Conservation (phyloP, 371 early-diverging fungal species). For the Mucor sp. region DNA sequence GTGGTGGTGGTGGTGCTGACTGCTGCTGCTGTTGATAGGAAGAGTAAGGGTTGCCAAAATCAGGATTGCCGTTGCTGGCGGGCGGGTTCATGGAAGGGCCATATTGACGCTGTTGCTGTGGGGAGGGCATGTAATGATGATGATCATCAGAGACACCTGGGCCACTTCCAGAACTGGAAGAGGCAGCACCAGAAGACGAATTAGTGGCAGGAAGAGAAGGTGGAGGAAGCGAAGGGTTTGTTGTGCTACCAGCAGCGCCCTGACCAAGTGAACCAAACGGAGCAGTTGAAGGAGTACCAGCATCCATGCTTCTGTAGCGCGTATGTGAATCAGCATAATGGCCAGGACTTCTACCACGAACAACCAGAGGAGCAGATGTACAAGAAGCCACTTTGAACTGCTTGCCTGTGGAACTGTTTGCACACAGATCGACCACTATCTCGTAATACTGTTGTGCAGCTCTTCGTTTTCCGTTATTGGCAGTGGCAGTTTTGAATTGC, state of each 20-base stretch:
- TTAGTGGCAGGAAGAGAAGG: neutral
- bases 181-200: neutral
- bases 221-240: slow-evolving; percentile 6
- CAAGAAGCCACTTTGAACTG: slow-evolving; percentile 62
- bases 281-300: slow-evolving; percentile 38
- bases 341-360: slow-evolving; percentile 90
- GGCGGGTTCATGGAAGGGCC: neutral
- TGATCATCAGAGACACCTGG: slow-evolving; percentile 5
- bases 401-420: slow-evolving; percentile 51
- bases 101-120: slow-evolving; percentile 5
- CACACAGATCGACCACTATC: slow-evolving; percentile 68
- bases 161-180: neutral
- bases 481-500: slow-evolving; percentile 93
- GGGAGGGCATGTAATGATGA: slow-evolving; percentile 16
- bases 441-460: slow-evolving; percentile 91
- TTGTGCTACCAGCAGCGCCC: slow-evolving; percentile 13
- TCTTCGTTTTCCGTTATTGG: slow-evolving; percentile 85
- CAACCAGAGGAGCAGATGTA: slow-evolving; percentile 79
- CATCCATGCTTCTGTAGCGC: slow-evolving; percentile 33
- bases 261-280: slow-evolving; percentile 10
- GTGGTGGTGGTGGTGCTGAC: neutral
- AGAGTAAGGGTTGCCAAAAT: slow-evolving; percentile 14
- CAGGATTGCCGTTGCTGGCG: neutral
- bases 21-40: slow-evolving; percentile 12
- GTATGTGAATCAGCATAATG: slow-evolving; percentile 78